These are phyloP conservation scores for Pichia nanzhaoensis DNA, from an alignment of 805 yeast species.

Conservation along the genomic window DNA sequence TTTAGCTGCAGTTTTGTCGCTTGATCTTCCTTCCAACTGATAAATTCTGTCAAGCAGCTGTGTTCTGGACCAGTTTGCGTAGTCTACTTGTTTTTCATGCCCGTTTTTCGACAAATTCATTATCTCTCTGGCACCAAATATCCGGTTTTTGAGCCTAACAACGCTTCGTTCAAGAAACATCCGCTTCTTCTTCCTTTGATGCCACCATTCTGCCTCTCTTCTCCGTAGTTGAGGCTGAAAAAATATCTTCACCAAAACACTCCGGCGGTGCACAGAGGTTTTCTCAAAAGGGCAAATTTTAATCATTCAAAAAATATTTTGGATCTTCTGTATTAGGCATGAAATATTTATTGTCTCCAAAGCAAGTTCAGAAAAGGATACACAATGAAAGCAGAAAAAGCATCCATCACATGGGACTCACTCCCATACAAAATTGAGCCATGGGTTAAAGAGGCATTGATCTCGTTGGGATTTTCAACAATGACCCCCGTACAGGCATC, in stretches of 20 bases:
- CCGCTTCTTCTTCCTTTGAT: not conserved
- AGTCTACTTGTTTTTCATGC: conserved; percentile 26
- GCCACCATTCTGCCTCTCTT: not conserved
- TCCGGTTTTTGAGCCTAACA: not conserved
- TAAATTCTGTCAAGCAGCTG: conserved; percentile 52
- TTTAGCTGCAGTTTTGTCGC: not conserved
- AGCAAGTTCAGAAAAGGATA: not conserved
- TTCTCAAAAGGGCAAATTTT: conserved; percentile 7
- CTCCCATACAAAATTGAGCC: conserved; percentile 49
- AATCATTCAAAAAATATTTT: conserved; percentile 2
- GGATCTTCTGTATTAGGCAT: not conserved
- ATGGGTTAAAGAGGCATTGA: conserved; percentile 67
- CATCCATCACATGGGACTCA: conserved; percentile 57
- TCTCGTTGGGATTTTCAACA: conserved; percentile 62
- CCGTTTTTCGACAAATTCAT: not conserved
- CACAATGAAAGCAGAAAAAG: conserved; percentile 5
- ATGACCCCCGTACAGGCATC: conserved; percentile 99
- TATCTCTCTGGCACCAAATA: not conserved
- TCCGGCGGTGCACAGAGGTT: conserved; percentile 4
- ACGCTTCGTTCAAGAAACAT: not conserved
- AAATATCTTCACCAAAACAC: conserved; percentile 1
- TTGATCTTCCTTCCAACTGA: conserved; percentile 42
- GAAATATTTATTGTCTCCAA: too few relatives aligned
- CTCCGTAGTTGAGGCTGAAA: not conserved
- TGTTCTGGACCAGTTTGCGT: conserved; percentile 57